Evolutionary conservation across 257 asterid genomes (phyloP).

Genomic region (Anisodus tanguticus): DNA sequence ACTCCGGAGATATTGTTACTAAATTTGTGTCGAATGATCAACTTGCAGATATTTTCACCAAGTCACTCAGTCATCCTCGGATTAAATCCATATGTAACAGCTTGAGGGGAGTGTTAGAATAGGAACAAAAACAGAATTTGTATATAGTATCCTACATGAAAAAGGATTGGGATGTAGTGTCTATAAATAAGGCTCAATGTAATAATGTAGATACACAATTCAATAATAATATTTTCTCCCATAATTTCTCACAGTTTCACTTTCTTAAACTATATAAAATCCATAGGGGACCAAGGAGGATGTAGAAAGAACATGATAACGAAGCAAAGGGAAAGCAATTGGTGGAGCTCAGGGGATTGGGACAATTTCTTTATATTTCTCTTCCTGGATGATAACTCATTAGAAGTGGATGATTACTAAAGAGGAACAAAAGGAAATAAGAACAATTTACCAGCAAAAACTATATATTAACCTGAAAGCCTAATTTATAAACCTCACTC

Average conservation of each 20-base stretch:
- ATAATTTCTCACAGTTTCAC: neutral
- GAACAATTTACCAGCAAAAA: neutral
- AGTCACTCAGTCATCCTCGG: no score
- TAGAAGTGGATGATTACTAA: conserved; percentile 4
- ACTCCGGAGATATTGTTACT: no score
- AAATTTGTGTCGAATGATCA: no score
- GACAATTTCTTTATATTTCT: neutral
- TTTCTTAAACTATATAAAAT: neutral
- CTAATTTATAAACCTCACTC: conserved; percentile 14
- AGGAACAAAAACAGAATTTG: no score
- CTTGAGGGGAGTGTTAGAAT: no score
- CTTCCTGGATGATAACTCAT: neutral
- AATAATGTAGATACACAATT: no score
- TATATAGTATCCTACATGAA: no score
- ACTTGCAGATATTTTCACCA: no score
- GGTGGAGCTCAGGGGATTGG: neutral
- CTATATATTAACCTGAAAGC: neutral
- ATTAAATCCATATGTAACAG: no score
- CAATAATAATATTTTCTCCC: no score
- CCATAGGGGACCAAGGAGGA: neutral
- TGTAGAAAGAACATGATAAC: neutral
- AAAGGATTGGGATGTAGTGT: no score
- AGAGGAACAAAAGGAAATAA: neutral
- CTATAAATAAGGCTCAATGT: no score
- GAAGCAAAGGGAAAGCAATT: conserved; percentile 14